phyloP scores from a whole-genome alignment of 768 basidiomycete species.

The Xerocomus spinulosus region DNA sequence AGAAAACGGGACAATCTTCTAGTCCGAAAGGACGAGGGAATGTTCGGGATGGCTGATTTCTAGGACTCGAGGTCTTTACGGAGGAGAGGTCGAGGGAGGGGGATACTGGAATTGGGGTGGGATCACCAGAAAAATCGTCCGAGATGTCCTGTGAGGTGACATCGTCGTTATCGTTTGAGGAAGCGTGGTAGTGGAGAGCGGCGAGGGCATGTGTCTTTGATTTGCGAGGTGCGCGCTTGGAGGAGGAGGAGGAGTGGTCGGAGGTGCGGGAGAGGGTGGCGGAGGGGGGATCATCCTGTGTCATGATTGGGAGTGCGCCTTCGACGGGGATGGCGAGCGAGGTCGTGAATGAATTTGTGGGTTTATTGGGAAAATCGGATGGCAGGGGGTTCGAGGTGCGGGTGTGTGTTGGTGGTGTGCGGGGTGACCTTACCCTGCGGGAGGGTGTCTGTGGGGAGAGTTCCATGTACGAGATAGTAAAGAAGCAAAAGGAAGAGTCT shows the following conservation, averaged over 20 bases:
- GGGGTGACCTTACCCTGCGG: slow-evolving; percentile 60
- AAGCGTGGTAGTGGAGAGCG: slow-evolving; percentile 65
- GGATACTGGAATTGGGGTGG: slow-evolving; percentile 57
- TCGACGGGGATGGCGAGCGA: slow-evolving; percentile 76
- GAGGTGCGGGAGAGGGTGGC: slow-evolving; percentile 31
- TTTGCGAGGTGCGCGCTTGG: slow-evolving; percentile 77
- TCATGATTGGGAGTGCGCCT: slow-evolving; percentile 62
- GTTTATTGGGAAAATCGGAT: slow-evolving; percentile 49
- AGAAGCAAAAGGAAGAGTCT: slow-evolving; percentile 3
- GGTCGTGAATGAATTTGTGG: slow-evolving; percentile 48
- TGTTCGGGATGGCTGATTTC: slow-evolving; percentile 35
- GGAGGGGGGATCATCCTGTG: slow-evolving; percentile 38
- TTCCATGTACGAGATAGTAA: slow-evolving; percentile 38
- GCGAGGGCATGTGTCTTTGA: slow-evolving; percentile 86
- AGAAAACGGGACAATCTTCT: slow-evolving; percentile 84
- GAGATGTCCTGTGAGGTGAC: slow-evolving; percentile 35
- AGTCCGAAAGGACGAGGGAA: slow-evolving; percentile 76
- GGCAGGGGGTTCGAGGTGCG: slow-evolving; percentile 41
- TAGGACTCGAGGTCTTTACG: slow-evolving; percentile 62
- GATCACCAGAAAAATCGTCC: slow-evolving; percentile 46
- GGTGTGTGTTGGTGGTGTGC: slow-evolving; percentile 42
- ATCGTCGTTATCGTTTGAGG: slow-evolving; percentile 52
- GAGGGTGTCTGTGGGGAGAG: slow-evolving; percentile 55
- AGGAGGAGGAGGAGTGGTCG: slow-evolving; percentile 38
- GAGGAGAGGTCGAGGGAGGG: slow-evolving; percentile 62